Conservation (phyloP, 1,139 yeast species). For the Yamadazyma epiphylla region DNA sequence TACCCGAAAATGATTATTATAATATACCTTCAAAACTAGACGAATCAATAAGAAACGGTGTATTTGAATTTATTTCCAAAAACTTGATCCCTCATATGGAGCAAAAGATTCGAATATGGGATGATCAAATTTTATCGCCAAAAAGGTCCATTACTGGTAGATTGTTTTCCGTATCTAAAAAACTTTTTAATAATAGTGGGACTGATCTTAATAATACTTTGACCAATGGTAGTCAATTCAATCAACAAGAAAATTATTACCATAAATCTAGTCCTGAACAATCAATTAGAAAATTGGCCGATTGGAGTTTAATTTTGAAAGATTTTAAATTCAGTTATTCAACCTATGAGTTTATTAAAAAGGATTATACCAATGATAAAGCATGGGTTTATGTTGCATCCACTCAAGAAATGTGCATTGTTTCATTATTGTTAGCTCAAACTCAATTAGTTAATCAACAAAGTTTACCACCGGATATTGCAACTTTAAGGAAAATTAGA, state of each 20-base stretch:
- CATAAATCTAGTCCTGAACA: constrained; percentile 67
- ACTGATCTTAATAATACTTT: constrained; percentile 5
- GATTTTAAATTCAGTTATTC: constrained; percentile 85
- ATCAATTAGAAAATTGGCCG: constrained; percentile 77
- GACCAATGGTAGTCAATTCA: constrained; percentile 18
- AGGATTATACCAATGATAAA: constrained; percentile 74
- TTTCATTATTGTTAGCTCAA: constrained; percentile 67
- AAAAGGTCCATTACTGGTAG: constrained; percentile 71
- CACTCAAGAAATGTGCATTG: constrained; percentile 81
- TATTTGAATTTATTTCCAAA: constrained; percentile 55
- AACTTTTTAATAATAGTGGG: constrained; percentile 45
- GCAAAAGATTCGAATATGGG: constrained; percentile 69
- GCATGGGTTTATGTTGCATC: constrained; percentile 85
- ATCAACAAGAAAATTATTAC: constrained; percentile 51
- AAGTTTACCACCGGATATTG: constrained; percentile 30
- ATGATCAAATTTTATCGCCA: constrained; percentile 66
- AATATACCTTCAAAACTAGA: constrained; percentile 36
- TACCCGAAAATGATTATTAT: constrained; percentile 9
- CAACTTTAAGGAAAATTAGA: constrained; percentile 57
- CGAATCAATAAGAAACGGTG: constrained; percentile 34
- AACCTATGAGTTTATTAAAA: constrained; percentile 77
- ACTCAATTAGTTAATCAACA: constrained; percentile 28
- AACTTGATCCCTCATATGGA: constrained; percentile 78
- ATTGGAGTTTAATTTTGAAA: constrained; percentile 84
- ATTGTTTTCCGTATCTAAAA: constrained; percentile 64